These are phyloP conservation scores for Suhomyces sp. DNA, from an alignment of 805 yeast genomes.

Conservation along the genomic window DNA sequence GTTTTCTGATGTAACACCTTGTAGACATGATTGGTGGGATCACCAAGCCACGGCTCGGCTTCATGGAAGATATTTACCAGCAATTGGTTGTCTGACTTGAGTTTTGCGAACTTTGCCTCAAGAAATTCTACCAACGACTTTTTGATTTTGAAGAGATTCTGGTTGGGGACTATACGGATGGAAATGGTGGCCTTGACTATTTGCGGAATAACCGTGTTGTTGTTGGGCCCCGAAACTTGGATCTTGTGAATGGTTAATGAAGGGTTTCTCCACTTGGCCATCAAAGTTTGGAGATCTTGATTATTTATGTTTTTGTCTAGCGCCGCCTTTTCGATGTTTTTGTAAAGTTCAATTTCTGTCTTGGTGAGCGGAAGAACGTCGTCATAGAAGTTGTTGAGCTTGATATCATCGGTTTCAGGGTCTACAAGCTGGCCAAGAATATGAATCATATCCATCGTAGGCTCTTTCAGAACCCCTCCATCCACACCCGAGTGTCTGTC, in stretches of 20 bases:
- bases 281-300: constrained; percentile 46
- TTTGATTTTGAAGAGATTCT: constrained; percentile 61
- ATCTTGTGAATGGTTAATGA: constrained; percentile 83
- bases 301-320: constrained; percentile 31
- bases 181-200: constrained; percentile 74
- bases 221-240: constrained; percentile 85
- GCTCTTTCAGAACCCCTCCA: constrained; percentile 89
- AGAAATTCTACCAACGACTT: constrained; percentile 47
- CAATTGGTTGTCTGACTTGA: constrained; percentile 62
- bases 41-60: constrained; percentile 97
- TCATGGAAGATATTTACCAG: constrained; percentile 66
- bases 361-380: constrained; percentile 57
- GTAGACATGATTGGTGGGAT: constrained; percentile 73
- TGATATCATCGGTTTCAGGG: constrained; percentile 34
- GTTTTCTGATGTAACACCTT: constrained; percentile 62
- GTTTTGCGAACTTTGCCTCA: constrained; percentile 39
- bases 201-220: constrained; percentile 86
- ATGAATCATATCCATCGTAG: constrained; percentile 80
- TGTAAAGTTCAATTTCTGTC: constrained; percentile 59
- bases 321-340: constrained; percentile 49
- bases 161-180: constrained; percentile 86
- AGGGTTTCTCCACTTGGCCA: constrained; percentile 87
- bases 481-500: constrained; percentile 96
- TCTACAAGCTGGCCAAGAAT: constrained; percentile 64
- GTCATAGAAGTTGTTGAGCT: constrained; percentile 71